Evolutionary conservation across 2,329 filamentous ascomycete species (phyloP), one percentile per base, ranked within the genome.

Genomic region (Gnomoniopsis sp.): DNA sequence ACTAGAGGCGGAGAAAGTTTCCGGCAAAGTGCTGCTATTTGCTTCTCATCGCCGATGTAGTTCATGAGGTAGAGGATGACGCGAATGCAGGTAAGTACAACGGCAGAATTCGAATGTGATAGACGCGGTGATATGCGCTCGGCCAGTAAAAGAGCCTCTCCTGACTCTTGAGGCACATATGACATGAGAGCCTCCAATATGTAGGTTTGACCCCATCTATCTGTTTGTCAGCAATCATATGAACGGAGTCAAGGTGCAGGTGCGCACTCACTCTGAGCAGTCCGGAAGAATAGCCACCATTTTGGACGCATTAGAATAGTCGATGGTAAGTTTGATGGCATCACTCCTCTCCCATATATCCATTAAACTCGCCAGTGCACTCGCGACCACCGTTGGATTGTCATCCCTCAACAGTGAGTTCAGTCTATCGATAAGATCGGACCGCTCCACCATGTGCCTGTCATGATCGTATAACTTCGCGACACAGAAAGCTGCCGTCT

Each of bases 321-420:
- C 95, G 67, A 99, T 97, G 3, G 95, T 98, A 63, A 99, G 86
- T 72, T 96, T 97, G 74, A 99, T 99, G 59, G 90, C 91, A 73
- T 98, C 93, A 71, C 93, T 98, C 59, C 93, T 84, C 72, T 98
- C 95, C 95, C 95, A 99, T 52, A 99, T 98, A 73, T 99, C 95
- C 85, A 96, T 95, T 68, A 99, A 74, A 38, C 90, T 83, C 26
- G 95, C 93, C 63, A 99, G 76, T 7, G 96, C 93, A 71, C 93
- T 97, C 12, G 95, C 93, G 22, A 99, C 93, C 2, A 99, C 95
- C 0, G 95, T 99, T 0, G 95, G 93, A 69, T 99, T 99, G 72
- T 98, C 93, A 67, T 99, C 95, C 69, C 92, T 86, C 57, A 99
- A 77, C 79, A 99, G 88, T 47, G 84, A 80, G 74, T 99, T 99